Evolutionary conservation across 2,329 filamentous ascomycete species (phyloP).

Genomic region (Canariomyces notabilis): DNA sequence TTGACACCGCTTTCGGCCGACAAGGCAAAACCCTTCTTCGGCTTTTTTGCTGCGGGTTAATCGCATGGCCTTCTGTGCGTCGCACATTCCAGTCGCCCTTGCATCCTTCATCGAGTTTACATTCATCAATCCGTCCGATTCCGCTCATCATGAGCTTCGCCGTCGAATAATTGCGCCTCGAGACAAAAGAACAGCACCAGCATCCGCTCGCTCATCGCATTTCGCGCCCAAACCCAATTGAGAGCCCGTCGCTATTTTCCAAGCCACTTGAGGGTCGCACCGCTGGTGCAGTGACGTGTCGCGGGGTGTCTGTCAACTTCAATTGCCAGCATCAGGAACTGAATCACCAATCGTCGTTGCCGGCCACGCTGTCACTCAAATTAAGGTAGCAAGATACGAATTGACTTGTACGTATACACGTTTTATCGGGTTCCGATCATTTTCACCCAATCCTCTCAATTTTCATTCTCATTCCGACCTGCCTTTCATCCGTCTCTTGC

Average conservation of each 20-base stretch:
- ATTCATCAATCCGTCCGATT: slow-evolving; percentile 2
- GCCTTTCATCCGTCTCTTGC: background rate
- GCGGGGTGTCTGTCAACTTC: background rate
- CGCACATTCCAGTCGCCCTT: slow-evolving; percentile 16
- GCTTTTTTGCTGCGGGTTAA: slow-evolving; percentile 18
- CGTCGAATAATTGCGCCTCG: background rate
- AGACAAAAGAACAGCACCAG: no score
- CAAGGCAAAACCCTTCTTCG: slow-evolving; percentile 24
- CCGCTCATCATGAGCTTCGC: background rate
- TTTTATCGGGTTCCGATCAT: background rate
- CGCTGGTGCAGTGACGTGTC: slow-evolving; percentile 11
- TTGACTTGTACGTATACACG: no score
- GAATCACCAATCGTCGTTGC: background rate
- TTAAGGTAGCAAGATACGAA: no score
- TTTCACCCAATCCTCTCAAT: background rate
- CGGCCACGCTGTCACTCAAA: slow-evolving; percentile 15
- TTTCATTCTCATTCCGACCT: background rate
- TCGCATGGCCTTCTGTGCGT: slow-evolving; percentile 10
- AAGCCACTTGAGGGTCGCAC: background rate
- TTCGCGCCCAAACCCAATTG: no score
- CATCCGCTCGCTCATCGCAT: no score
- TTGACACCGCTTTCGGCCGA: slow-evolving; percentile 23
- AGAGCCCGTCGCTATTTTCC: background rate
- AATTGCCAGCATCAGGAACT: background rate
- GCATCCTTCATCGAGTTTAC: background rate